Evolutionary conservation across 2,329 filamentous ascomycete species (phyloP), one percentile per base, ranked within the genome.

Genomic region (Parastagonospora nodorum): DNA sequence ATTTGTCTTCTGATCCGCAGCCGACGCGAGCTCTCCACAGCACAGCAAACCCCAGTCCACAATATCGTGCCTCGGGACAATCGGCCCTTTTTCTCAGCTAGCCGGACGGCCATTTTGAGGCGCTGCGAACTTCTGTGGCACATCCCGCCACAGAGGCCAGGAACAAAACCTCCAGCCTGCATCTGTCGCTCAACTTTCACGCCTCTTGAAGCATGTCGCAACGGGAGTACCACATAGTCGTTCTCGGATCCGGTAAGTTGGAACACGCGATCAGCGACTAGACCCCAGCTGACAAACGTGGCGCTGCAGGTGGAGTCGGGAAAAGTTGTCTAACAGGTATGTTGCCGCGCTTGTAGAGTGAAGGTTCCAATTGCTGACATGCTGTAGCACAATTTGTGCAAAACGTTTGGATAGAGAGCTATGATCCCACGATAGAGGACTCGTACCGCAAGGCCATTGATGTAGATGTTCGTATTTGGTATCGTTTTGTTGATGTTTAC

Each of bases 241-340:
- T 76, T 48, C 70, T 76, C 14, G 74, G 74, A 33, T 74, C 72
- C 44, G 73, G 74, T 75, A 64, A 63, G 72, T 57, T 54, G 52
- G 51, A 48, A 30, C 42, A 53, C 47, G 35, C 53, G 47, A 56
- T 50, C 42, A 48, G 37, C 48, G 57, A 35, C 50, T 51, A 60
- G 51, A 53, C 45, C 42, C 51, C 36, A 37, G 55, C 66, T 68
- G 55, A 72, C 64, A 37, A 57, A 48, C 39, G 45, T 64, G 58
- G 59, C 59, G 60, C 51, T 67, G 66, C 73, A 91, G 89, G 91
- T 77, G 91, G 91, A 73, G 91, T 96, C 70, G 91, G 91, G 56
- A 96, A 96, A 77, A 95, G 90, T 74, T 95, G 91, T 80, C 80
- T 96, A 64, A 96, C 91, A 74, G 90, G 90, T 94, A 80, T 73